A percentile compares a stretch with the other conserved stretches of the same genome.
Conservation (phyloP, 371 early-diverging fungal species). For the Syncephalastrum racemosum region DNA sequence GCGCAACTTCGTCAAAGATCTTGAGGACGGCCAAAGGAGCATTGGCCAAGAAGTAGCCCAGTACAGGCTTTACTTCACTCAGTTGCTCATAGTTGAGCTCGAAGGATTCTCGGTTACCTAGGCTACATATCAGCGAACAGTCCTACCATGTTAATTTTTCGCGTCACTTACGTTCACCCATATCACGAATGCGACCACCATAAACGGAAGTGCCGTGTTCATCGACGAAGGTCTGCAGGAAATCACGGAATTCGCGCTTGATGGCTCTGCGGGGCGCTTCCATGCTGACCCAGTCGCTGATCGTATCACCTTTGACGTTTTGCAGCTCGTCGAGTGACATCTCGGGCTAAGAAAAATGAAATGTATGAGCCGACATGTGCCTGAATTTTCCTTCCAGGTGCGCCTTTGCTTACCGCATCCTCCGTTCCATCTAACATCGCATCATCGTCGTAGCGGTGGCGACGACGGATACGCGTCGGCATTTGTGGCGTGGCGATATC, state of each 20-base stretch:
- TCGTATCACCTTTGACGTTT: constrained; percentile 57
- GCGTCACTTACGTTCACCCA: constrained; percentile 79
- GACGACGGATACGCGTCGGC: constrained; percentile 55
- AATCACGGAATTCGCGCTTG: constrained; percentile 83
- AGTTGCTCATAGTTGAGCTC: constrained; percentile 89
- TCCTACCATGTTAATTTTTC: neutral
- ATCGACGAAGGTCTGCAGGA: constrained; percentile 83
- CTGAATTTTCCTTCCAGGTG: too few species aligned
- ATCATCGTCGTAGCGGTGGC: constrained; percentile 60
- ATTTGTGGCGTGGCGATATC: constrained; percentile 40
- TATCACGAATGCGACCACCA: constrained; percentile 83
- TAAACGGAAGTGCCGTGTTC: constrained; percentile 90
- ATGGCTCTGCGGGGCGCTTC: constrained; percentile 81
- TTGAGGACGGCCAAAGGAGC: constrained; percentile 85
- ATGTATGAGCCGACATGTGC: too few species aligned
- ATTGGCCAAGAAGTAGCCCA: constrained; percentile 89
- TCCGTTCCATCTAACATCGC: constrained; percentile 55
- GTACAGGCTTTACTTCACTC: constrained; percentile 69
- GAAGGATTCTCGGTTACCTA: constrained; percentile 84
- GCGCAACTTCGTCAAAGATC: constrained; percentile 93
- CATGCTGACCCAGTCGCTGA: constrained; percentile 81
- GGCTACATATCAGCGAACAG: neutral
- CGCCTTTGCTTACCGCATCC: constrained; percentile 33
- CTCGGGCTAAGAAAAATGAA: constrained; percentile 35
- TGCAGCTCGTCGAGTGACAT: constrained; percentile 51